Conservation (phyloP, 805 yeast species). For the Cyberlindnera veronae region DNA sequence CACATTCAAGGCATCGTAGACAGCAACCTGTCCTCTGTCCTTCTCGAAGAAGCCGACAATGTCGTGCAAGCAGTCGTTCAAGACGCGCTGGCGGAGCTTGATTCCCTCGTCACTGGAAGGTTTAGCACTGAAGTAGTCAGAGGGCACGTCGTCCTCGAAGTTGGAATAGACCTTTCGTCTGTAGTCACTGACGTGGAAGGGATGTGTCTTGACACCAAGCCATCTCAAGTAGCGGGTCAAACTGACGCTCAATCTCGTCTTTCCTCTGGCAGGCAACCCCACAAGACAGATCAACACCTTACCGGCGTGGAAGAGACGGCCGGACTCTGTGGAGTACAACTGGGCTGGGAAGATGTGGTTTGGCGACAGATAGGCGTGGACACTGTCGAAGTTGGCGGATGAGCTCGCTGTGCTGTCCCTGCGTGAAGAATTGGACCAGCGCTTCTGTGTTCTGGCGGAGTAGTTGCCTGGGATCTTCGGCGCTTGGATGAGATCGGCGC, state of each 20-base stretch:
- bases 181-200: slow-evolving; percentile 90
- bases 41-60: slow-evolving; percentile 65
- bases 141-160: slow-evolving; percentile 49
- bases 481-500: slow-evolving; percentile 36
- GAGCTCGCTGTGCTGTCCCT: slow-evolving; percentile 14
- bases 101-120: slow-evolving; percentile 47
- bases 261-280: slow-evolving; percentile 95
- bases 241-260: slow-evolving; percentile 88
- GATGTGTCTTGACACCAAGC: slow-evolving; percentile 92
- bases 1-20: slow-evolving; percentile 94
- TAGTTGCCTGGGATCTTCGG: slow-evolving; percentile 48
- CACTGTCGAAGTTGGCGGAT: slow-evolving; percentile 45
- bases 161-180: slow-evolving; percentile 48
- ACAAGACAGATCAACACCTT: slow-evolving; percentile 83
- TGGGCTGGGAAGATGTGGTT: slow-evolving; percentile 86
- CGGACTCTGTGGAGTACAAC: slow-evolving; percentile 87
- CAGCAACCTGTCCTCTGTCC: slow-evolving; percentile 90
- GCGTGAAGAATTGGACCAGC: slow-evolving; percentile 39
- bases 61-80: slow-evolving; percentile 64
- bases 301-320: slow-evolving; percentile 93
- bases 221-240: slow-evolving; percentile 89
- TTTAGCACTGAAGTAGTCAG: slow-evolving; percentile 62
- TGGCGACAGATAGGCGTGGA: slow-evolving; percentile 60
- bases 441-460: slow-evolving; percentile 49
- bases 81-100: slow-evolving; percentile 52